Base-by-base conservation (phyloP, 495 filamentous ascomycete species). In the Ascobolus immersus region DNA sequence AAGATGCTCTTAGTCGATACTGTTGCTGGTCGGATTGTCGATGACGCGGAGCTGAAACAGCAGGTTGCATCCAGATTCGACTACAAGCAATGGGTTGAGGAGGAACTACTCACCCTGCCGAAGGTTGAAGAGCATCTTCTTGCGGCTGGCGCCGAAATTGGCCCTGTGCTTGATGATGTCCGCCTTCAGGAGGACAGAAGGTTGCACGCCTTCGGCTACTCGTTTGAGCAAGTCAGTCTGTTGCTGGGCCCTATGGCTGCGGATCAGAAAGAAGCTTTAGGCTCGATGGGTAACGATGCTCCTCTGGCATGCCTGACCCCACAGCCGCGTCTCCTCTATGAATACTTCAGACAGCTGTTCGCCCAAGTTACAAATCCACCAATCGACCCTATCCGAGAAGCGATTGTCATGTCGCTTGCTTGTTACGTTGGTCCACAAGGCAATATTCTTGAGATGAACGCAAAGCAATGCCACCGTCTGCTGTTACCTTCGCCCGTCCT, bases 301-400 rank as follows among this genome's bases (percentile, higher is more conserved):
- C 86, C 86, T 11, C 57, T 99, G 43, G 86, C 86, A 18, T 93
- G 82, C 53, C 64, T 99, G 41, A 74, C 86, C 19, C 65, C 71
- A 31, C 75, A 86, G 35, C 84, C 86, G 35, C 79, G 84, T 44
- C 61, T 94, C 35, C 67, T 94, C 25, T 91, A 78, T 51, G 86
- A 99, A 53, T 99, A 99, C 55, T 99, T 94, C 72, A 72, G 89
- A 20, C 79, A 99, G 58, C 72, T 99, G 20, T 99, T 99, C 51
- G 86, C 86, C 6, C 86, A 99, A 60, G 86, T 99, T 53, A 99
- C 86, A 22, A 99, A 99, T 51, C 86, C 86, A 37, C 86, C 86
- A 5, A 99, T 99, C 51, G 86, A 99, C 48, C 86, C 86, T 5
- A 99, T 99, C 45, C 67, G 86, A 55, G 86, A 99, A 59, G 86